Percentiles rank a stretch among this genome's conserved stretches.
These are phyloP conservation scores for Nicotiana sylvestris DNA, from an alignment of 257 asterid species.

Conservation along the genomic window DNA sequence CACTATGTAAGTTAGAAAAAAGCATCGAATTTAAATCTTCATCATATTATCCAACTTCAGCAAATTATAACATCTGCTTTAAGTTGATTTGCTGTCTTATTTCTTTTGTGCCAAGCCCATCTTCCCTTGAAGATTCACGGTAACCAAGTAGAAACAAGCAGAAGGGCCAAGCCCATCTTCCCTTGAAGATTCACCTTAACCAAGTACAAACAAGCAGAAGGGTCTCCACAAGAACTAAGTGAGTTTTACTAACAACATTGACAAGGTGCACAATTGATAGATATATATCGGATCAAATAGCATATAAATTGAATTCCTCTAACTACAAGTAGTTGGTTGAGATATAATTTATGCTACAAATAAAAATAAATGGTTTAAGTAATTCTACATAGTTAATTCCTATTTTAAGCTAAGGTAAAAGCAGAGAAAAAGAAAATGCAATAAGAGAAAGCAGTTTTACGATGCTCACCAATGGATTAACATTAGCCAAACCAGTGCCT, in stretches of 20 bases:
- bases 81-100: neutral
- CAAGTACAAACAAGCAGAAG: neutral
- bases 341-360: neutral
- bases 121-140: neutral
- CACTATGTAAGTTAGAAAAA: neutral
- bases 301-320: neutral
- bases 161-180: neutral
- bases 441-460: neutral
- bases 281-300: neutral
- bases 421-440: neutral
- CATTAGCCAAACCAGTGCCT: conserved; percentile 58
- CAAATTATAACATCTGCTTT: neutral
- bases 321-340: neutral
- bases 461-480: conserved; percentile 53
- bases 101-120: neutral
- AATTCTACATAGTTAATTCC: neutral
- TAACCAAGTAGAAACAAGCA: neutral
- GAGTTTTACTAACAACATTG: neutral
- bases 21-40: neutral
- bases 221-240: neutral
- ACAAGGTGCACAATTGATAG: neutral
- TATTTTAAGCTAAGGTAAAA: neutral
- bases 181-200: neutral
- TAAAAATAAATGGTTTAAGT: neutral
- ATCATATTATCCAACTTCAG: neutral